Evolutionary conservation across 352 stramenopile genomes (phyloP).

Genomic region (Blastocystis sp.): DNA sequence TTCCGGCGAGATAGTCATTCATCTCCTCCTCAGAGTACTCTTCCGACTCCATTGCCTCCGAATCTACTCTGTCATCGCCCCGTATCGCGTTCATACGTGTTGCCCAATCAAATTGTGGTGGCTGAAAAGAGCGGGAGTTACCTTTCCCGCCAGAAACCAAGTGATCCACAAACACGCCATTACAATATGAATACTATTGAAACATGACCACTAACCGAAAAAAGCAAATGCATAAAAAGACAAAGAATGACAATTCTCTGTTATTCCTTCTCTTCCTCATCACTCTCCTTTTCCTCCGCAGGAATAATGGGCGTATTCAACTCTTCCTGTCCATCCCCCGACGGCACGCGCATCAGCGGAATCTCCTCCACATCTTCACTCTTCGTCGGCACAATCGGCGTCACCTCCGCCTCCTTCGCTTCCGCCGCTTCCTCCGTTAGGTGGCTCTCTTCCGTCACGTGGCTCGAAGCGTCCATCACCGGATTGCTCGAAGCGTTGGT

Average conservation of each 20-base stretch:
- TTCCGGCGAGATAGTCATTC: constrained; percentile 6
- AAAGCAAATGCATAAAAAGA: background rate
- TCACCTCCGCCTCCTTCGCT: background rate
- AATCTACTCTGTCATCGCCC: background rate
- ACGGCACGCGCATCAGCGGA: constrained; percentile 30
- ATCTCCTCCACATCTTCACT: constrained; percentile 20
- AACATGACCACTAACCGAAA: constrained; percentile 45
- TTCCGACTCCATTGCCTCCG: constrained; percentile 4
- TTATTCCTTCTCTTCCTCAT: background rate
- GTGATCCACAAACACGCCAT: background rate
- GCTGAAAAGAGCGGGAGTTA: background rate
- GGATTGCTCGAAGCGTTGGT: too few species aligned
- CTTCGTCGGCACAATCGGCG: constrained; percentile 43
- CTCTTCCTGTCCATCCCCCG: constrained; percentile 29
- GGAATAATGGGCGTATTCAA: background rate
- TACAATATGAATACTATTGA: background rate
- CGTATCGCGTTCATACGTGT: background rate
- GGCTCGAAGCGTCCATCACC: background rate
- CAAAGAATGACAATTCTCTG: background rate
- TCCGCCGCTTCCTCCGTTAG: background rate
- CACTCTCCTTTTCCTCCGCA: background rate
- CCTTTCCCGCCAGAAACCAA: background rate
- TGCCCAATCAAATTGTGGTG: background rate
- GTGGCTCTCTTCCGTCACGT: background rate
- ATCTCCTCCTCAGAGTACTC: constrained; percentile 38